Evolutionary conservation across 139 green algal species (phyloP).

Genomic region (Chlamydomonas incerta): DNA sequence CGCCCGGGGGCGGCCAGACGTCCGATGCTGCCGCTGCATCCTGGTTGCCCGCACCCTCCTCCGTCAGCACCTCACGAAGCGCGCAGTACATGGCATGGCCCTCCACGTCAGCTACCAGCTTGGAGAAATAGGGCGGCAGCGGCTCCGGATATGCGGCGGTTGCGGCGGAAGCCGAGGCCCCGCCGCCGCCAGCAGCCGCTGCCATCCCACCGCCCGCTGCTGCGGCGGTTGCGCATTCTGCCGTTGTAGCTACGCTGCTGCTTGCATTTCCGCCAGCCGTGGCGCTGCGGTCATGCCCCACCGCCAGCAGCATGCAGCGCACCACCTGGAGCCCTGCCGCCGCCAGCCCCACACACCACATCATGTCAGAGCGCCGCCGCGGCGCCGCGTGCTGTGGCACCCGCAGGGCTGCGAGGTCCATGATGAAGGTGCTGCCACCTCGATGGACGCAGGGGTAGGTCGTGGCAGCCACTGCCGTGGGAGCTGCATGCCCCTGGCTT

Average conservation of each 20-base stretch:
- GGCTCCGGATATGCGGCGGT: no score
- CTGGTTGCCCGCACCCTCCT: no score
- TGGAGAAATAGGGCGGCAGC: conserved; percentile 10
- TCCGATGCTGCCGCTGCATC: no score
- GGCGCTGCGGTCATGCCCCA: conserved; percentile 8
- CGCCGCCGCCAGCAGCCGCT: no score
- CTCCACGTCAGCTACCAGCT: conserved; percentile 9
- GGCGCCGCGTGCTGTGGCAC: conserved; percentile 27
- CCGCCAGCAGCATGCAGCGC: conserved; percentile 24
- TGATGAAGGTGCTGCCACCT: conserved; percentile 40
- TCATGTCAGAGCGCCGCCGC: conserved; percentile 37
- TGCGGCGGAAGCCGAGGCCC: no score
- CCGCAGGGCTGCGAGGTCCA: not conserved
- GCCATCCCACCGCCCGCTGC: no score
- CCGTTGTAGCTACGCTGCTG: no score
- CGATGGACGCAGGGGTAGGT: conserved; percentile 14
- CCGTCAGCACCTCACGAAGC: not conserved
- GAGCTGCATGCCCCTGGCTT: no score
- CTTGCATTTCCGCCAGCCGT: not conserved
- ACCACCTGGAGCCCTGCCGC: conserved; percentile 19
- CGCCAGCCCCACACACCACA: conserved; percentile 32
- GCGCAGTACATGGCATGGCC: conserved; percentile 19
- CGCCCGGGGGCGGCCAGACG: no score
- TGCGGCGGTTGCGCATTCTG: no score
- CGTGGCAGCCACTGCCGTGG: no score